These are phyloP conservation scores for Lanzia echinophila DNA, from an alignment of 2,329 filamentous ascomycete genomes.

Conservation along the genomic window DNA sequence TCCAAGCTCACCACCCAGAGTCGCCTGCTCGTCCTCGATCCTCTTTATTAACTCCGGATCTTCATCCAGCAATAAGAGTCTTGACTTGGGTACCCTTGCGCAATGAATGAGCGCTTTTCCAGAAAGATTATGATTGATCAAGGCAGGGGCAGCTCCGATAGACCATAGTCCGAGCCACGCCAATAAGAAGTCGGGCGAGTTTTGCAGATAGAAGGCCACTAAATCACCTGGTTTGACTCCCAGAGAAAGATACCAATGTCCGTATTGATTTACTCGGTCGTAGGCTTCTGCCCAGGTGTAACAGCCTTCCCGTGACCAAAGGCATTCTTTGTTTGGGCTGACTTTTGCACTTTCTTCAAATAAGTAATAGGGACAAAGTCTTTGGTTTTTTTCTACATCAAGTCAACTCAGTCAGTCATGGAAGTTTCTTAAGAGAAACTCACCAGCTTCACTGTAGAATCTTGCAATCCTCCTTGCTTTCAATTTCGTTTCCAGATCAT, in stretches of 20 bases:
- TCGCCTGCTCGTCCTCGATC: conserved; percentile 49
- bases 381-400: conserved; percentile 34
- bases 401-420: background rate
- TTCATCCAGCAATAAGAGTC: conserved; percentile 52
- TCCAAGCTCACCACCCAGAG: conserved; percentile 40
- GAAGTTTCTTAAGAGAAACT: conserved; percentile 14
- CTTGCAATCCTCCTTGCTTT: conserved; percentile 37
- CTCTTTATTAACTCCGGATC: conserved; percentile 42
- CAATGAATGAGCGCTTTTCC: conserved; percentile 61
- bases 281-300: conserved; percentile 54
- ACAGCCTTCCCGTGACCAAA: conserved; percentile 59
- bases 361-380: conserved; percentile 57
- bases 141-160: conserved; percentile 61
- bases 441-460: conserved; percentile 43
- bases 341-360: conserved; percentile 51
- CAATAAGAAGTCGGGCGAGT: conserved; percentile 61
- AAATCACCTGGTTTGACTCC: conserved; percentile 54
- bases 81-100: conserved; percentile 49
- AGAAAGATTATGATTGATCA: conserved; percentile 64
- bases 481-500: conserved; percentile 50
- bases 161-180: conserved; percentile 58
- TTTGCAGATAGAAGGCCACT: conserved; percentile 60
- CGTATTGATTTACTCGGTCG: conserved; percentile 52
- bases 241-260: conserved; percentile 52
- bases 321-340: conserved; percentile 47